These are phyloP conservation scores for Endoconidiophora laricicola DNA, from an alignment of 2,329 filamentous ascomycete genomes.

Conservation along the genomic window DNA sequence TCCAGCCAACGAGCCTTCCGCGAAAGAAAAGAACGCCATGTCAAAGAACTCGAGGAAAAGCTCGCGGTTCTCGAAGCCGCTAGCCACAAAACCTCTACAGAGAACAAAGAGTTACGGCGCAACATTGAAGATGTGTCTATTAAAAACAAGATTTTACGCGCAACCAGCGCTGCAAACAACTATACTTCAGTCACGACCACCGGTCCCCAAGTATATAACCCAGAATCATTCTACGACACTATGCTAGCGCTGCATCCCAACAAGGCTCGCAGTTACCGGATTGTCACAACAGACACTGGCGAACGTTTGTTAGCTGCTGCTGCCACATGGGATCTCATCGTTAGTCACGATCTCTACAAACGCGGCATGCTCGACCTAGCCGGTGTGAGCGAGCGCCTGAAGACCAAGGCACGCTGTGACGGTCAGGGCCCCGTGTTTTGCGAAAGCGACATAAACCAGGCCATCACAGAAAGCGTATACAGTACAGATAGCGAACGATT, in stretches of 20 bases:
- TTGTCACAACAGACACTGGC: conserved; percentile 47
- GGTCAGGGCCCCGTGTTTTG: conserved; percentile 79
- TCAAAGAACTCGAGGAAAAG: conserved; percentile 76
- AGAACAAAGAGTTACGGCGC: conserved; percentile 75
- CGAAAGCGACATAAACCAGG: conserved; percentile 53
- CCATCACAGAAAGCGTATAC: conserved; percentile 58
- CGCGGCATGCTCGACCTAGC: conserved; percentile 66
- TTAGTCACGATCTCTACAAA: conserved; percentile 60
- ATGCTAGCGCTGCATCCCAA: conserved; percentile 44
- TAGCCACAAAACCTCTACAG: conserved; percentile 53
- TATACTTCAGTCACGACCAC: conserved; percentile 28
- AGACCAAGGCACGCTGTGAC: conserved; percentile 61
- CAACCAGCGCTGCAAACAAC: conserved; percentile 31
- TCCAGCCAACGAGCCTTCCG: conserved; percentile 83
- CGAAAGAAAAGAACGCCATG: conserved; percentile 86
- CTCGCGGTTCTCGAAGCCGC: conserved; percentile 60
- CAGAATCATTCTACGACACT: conserved; percentile 54
- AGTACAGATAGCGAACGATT: conserved; percentile 30
- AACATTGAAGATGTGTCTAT: conserved; percentile 71
- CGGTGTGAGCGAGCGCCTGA: conserved; percentile 64
- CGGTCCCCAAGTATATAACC: conserved; percentile 54
- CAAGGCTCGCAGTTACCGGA: conserved; percentile 50
- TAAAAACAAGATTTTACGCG: conserved; percentile 83
- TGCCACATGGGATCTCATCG: conserved; percentile 81
- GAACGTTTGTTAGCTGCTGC: conserved; percentile 56